A percentile compares a stretch with the other conserved stretches of the same genome.
These are phyloP conservation scores for Hydnomerulius pinastri DNA, from an alignment of 768 basidiomycete genomes.

Conservation along the genomic window DNA sequence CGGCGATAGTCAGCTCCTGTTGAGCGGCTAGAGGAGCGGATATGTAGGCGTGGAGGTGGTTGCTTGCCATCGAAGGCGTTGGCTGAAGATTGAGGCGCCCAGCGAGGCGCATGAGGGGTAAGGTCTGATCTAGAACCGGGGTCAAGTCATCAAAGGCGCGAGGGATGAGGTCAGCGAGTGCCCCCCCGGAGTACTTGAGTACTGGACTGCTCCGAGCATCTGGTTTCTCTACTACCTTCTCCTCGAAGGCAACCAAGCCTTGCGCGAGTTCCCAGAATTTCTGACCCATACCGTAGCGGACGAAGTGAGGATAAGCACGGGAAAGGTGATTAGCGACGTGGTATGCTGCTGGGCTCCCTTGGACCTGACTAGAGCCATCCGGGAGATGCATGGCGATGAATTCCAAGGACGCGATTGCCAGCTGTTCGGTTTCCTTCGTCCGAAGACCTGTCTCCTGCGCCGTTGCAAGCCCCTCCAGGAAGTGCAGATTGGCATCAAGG, in stretches of 20 bases:
- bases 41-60: conserved; percentile 49
- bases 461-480: conserved; percentile 25
- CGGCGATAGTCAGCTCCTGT: conserved; percentile 35
- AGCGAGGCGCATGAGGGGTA: conserved; percentile 31
- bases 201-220: neutral
- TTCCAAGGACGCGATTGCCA: conserved; percentile 14
- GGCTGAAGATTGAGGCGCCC: conserved; percentile 35
- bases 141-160: conserved; percentile 13
- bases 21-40: conserved; percentile 32
- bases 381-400: conserved; percentile 29
- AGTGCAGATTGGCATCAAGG: conserved; percentile 42
- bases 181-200: conserved; percentile 14
- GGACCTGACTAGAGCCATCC: conserved; percentile 1
- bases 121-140: conserved; percentile 7
- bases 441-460: conserved; percentile 1
- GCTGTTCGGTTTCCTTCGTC: conserved; percentile 3
- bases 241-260: conserved; percentile 3
- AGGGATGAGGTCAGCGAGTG: conserved; percentile 16
- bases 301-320: conserved; percentile 19
- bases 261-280: conserved; percentile 28
- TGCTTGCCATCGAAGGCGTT: conserved; percentile 35
- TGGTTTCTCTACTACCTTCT: neutral
- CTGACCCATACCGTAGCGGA: conserved; percentile 20
- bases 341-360: neutral
- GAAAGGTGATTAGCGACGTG: neutral